Conservation (phyloP, 768 basidiomycete species). For the Leccinum disarticulatum region DNA sequence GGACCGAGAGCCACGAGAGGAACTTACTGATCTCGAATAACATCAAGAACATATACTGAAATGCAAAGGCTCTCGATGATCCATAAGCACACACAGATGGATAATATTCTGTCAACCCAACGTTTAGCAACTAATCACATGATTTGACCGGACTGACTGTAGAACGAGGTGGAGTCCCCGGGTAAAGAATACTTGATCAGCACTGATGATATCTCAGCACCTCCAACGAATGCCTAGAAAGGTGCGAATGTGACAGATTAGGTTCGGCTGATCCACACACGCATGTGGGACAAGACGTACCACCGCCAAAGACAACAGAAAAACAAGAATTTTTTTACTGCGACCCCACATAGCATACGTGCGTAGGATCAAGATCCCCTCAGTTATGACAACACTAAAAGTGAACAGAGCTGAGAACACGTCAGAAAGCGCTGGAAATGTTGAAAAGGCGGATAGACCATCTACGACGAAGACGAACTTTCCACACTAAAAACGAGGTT, state of each 20-base stretch:
- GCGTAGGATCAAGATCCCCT: conserved; percentile 14
- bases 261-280: too few species aligned
- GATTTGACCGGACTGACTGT: conserved; percentile 16
- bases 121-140: background rate
- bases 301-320: conserved; percentile 20
- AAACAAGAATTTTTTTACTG: conserved; percentile 13
- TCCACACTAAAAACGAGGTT: conserved; percentile 19
- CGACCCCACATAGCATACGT: conserved; percentile 29
- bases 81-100: conserved; percentile 16
- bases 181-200: conserved; percentile 14
- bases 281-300: conserved; percentile 7
- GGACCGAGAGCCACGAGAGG: background rate
- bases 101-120: conserved; percentile 15
- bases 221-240: conserved; percentile 18
- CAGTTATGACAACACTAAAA: conserved; percentile 13
- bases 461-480: conserved; percentile 16
- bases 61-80: conserved; percentile 17
- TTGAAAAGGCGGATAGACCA: conserved; percentile 4
- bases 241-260: background rate
- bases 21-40: conserved; percentile 25
- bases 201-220: too few species aligned
- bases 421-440: background rate
- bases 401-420: conserved; percentile 13
- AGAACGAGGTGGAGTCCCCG: conserved; percentile 16
- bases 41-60: conserved; percentile 18